These are phyloP conservation scores for Eucalyptus globulus DNA, from an alignment of 345 rosid genomes.

Conservation along the genomic window DNA sequence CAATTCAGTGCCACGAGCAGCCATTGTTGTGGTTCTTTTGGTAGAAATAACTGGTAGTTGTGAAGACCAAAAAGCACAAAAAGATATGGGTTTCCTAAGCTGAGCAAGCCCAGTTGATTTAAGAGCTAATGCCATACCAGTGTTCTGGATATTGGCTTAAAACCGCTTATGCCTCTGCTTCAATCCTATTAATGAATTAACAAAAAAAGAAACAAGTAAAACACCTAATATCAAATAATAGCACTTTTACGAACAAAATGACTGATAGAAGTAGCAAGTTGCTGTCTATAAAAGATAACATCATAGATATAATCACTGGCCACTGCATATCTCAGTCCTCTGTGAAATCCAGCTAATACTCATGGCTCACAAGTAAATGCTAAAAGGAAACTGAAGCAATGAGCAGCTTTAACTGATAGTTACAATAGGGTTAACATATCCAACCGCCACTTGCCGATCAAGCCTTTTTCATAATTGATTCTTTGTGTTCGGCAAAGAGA, in stretches of 20 bases:
- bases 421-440: neutral
- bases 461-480: neutral
- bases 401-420: neutral
- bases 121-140: neutral
- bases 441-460: neutral
- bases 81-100: neutral
- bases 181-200: neutral
- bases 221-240: neutral
- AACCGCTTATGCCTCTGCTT: neutral
- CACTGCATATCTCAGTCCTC: neutral
- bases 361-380: neutral
- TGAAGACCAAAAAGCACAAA: neutral
- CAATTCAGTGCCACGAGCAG: neutral
- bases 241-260: neutral
- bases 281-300: neutral
- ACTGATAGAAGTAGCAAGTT: neutral
- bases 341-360: neutral
- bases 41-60: neutral
- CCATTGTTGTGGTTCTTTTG: neutral
- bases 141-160: neutral
- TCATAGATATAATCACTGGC: neutral
- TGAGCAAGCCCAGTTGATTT: neutral
- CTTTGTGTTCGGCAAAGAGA: neutral
- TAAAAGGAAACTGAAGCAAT: neutral
- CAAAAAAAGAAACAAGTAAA: neutral